Base-by-base conservation (phyloP, 108 stramenopile species). In the Conticribra weissflogii region DNA sequence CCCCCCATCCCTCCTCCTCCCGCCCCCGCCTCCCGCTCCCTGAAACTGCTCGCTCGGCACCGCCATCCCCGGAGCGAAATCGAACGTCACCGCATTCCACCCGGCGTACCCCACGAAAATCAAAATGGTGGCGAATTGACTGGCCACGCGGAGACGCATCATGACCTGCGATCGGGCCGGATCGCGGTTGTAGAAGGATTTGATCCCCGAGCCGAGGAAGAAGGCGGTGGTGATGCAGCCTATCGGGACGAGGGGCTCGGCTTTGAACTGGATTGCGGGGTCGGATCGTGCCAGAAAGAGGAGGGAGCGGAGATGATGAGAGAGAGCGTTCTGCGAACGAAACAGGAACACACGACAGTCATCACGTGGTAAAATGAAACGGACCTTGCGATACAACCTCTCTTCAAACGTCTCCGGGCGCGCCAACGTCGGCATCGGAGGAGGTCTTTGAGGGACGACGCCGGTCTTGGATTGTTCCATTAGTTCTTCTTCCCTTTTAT, bases 201-300 rank as follows among this genome's bases (percentile, higher is more conserved):
- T 71, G 31, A 95, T 92, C 12, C 93, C 93, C 3, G 85, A 84
- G 30, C 70, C 81, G 34, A 95, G 75, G 57, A 89, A 95, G 72
- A 90, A 95, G 25, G 87, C 89, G 3, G 93, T 95, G 3, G 82
- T 84, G 5, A 83, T 68, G 29, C 93, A 95, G 3, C 93, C 93
- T 72, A 95, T 87, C 14, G 93, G 93, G 2, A 95, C 86, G 33
- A 95, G 73, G 17, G 93, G 93, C 70, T 95, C 87, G 19, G 81
- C 74, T 59, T 76, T 78, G 67, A 89, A 94, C 89, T 93, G 59
- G n/a, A n/a, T n/a, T n/a, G n/a, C n/a, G n/a, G n/a, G n/a, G n/a
- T n/a, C n/a, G n/a, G n/a, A n/a, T n/a, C 57, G 49, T 52, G 3
- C 25, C 27, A 16, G 27, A 41, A 54, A 19, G 16, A 44, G 5